Conservation (phyloP, 2,329 filamentous ascomycete genomes). For the Clonostachys rhizophaga region DNA sequence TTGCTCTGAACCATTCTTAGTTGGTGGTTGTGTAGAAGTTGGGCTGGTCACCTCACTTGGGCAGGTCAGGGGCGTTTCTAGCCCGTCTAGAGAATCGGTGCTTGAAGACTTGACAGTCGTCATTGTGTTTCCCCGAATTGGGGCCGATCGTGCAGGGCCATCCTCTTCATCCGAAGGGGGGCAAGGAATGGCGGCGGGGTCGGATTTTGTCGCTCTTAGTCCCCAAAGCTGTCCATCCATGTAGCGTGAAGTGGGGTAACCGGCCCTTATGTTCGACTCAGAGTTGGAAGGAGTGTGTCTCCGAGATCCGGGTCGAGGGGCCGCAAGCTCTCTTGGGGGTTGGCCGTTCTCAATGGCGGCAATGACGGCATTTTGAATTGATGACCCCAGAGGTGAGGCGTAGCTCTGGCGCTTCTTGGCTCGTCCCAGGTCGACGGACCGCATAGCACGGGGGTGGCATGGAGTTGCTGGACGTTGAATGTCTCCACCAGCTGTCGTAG, state of each 20-base stretch:
- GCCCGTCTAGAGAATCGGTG: constrained; percentile 41
- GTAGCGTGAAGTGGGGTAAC: background rate
- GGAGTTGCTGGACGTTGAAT: constrained; percentile 33
- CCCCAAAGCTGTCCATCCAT: background rate
- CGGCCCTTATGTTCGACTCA: constrained; percentile 22
- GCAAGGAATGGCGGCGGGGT: constrained; percentile 26
- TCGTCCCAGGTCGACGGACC: constrained; percentile 33
- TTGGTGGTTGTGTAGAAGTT: constrained; percentile 25
- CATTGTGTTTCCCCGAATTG: constrained; percentile 32
- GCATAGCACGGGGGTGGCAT: constrained; percentile 38
- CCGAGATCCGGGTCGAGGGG: background rate
- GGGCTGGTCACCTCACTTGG: constrained; percentile 49
- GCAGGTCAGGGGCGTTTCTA: constrained; percentile 48
- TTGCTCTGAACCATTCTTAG: constrained; percentile 36
- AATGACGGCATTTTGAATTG: constrained; percentile 9
- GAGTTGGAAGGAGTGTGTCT: constrained; percentile 37
- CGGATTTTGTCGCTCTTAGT: background rate
- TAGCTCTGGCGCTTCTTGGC: constrained; percentile 17
- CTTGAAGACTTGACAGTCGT: constrained; percentile 45
- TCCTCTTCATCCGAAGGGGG: constrained; percentile 39
- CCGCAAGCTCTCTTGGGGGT: background rate
- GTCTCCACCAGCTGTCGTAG: constrained; percentile 56
- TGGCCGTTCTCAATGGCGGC: background rate
- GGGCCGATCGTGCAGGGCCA: constrained; percentile 7
- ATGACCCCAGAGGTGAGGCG: constrained; percentile 30